A percentile compares a stretch with the other conserved stretches of the same genome.
phyloP scores from a whole-genome alignment of 2,329 filamentous ascomycete species.

The Leptosphaerulina australis region DNA sequence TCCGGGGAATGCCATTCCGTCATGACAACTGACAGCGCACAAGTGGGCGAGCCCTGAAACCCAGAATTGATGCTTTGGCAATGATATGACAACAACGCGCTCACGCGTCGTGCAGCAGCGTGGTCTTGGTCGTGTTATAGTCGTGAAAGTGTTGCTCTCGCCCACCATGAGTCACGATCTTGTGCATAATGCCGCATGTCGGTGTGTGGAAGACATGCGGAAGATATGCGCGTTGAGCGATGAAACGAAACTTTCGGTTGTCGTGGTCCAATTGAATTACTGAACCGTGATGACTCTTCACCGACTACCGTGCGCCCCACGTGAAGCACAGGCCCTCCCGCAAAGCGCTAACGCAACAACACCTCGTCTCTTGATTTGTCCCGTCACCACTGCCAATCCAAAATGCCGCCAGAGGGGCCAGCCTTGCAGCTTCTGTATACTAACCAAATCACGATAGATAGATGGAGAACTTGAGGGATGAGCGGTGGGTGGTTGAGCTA shows the following conservation, averaged over 20 bases:
- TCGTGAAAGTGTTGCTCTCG: slow-evolving; percentile 39
- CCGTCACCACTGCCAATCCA: slow-evolving; percentile 33
- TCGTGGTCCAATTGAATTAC: slow-evolving; percentile 40
- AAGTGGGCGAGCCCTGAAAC: slow-evolving; percentile 40
- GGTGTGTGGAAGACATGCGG: slow-evolving; percentile 16
- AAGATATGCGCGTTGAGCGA: slow-evolving; percentile 28
- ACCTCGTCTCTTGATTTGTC: slow-evolving; percentile 41
- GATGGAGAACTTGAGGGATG: slow-evolving; percentile 11
- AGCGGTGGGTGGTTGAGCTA: slow-evolving; percentile 2
- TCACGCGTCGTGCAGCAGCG: slow-evolving; percentile 38
- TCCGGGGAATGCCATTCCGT: slow-evolving; percentile 26
- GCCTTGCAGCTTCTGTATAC: slow-evolving; percentile 7
- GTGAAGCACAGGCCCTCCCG: slow-evolving; percentile 26
- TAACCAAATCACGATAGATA: slow-evolving; percentile 1
- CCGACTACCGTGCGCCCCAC: slow-evolving; percentile 22
- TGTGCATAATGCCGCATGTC: slow-evolving; percentile 30
- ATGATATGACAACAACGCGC: slow-evolving; percentile 35
- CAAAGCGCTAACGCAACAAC: slow-evolving; percentile 39
- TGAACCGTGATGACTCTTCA: slow-evolving; percentile 41
- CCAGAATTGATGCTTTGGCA: slow-evolving; percentile 30
- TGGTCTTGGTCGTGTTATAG: slow-evolving; percentile 46
- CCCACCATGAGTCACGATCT: slow-evolving; percentile 46
- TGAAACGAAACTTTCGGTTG: slow-evolving; percentile 43
- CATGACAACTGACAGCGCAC: slow-evolving; percentile 21
- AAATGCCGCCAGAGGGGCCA: slow-evolving; percentile 37